Evolutionary conservation across 2,329 filamentous ascomycete genomes (phyloP).

Genomic region (Claviceps sp.): DNA sequence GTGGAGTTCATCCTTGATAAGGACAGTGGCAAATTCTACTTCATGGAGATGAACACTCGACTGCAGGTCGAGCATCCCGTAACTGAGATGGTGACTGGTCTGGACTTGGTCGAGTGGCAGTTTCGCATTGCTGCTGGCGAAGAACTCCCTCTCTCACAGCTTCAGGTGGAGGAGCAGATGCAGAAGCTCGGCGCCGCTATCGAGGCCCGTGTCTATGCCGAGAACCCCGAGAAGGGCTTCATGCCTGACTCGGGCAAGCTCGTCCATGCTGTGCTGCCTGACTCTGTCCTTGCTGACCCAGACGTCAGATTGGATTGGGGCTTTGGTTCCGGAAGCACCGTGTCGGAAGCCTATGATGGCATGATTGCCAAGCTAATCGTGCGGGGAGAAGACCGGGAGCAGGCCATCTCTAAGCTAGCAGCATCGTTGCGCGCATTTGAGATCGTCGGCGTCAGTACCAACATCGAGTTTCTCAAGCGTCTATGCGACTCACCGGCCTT

Average conservation of each 20-base stretch:
- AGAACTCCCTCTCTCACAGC: constrained; percentile 41
- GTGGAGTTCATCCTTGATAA: constrained; percentile 87
- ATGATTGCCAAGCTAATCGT: constrained; percentile 99
- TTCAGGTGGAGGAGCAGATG: constrained; percentile 62
- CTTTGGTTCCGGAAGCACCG: constrained; percentile 79
- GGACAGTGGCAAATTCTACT: constrained; percentile 66
- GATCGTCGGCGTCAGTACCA: constrained; percentile 83
- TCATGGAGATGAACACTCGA: constrained; percentile 75
- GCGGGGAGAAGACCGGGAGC: constrained; percentile 61
- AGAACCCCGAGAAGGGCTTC: constrained; percentile 84
- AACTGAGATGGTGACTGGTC: constrained; percentile 55
- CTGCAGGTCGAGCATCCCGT: constrained; percentile 96
- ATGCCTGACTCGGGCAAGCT: constrained; percentile 86
- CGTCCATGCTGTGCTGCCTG: constrained; percentile 66
- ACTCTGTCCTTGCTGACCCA: constrained; percentile 41
- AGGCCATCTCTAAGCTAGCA: constrained; percentile 70
- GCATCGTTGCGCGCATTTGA: constrained; percentile 78
- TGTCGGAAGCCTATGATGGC: constrained; percentile 90
- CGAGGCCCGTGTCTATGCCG: constrained; percentile 91
- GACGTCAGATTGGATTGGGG: constrained; percentile 87
- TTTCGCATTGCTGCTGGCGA: constrained; percentile 58
- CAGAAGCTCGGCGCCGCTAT: constrained; percentile 70
- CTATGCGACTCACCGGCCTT: constrained; percentile 74
- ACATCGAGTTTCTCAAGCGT: constrained; percentile 90
- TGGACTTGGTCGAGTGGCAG: constrained; percentile 87